These are phyloP conservation scores for Esteya vermicola DNA, from an alignment of 2,329 filamentous ascomycete genomes.

Conservation along the genomic window DNA sequence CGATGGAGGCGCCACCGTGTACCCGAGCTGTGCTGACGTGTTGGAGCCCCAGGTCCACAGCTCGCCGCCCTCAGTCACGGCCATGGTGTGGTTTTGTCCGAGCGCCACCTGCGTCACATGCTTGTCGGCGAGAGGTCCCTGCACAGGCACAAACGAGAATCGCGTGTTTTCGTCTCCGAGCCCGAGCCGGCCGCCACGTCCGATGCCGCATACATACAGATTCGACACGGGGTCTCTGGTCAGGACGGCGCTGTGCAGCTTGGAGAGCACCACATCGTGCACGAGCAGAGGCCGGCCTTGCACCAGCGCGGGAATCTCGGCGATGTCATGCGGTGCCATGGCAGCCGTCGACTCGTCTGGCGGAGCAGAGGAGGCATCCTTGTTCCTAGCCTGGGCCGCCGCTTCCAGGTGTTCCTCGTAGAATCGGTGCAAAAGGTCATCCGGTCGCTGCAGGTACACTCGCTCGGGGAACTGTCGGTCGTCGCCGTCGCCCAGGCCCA, in stretches of 20 bases:
- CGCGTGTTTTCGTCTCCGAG: slow-evolving; percentile 81
- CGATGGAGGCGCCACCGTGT: too few relatives aligned
- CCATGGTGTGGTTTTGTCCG: slow-evolving; percentile 83
- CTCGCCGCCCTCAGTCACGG: slow-evolving; percentile 72
- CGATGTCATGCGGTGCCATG: slow-evolving; percentile 13
- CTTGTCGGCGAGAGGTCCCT: slow-evolving; percentile 60
- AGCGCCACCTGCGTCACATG: slow-evolving; percentile 66
- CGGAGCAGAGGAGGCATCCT: too few relatives aligned
- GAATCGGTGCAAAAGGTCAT: slow-evolving; percentile 61
- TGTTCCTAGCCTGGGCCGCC: too few relatives aligned
- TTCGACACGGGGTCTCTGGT: slow-evolving; percentile 82
- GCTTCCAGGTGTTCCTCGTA: slow-evolving; percentile 51
- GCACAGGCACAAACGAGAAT: slow-evolving; percentile 73
- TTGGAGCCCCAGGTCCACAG: slow-evolving; percentile 94
- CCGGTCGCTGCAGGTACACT: slow-evolving; percentile 60
- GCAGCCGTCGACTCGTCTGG: background rate
- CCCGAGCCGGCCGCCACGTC: slow-evolving; percentile 76
- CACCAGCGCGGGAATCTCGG: slow-evolving; percentile 58
- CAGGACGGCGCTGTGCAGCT: slow-evolving; percentile 78
- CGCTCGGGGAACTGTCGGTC: slow-evolving; percentile 89
- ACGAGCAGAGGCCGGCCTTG: slow-evolving; percentile 59
- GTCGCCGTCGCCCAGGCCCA: slow-evolving; percentile 91
- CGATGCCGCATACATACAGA: slow-evolving; percentile 83
- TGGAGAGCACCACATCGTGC: slow-evolving; percentile 75
- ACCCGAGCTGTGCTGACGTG: slow-evolving; percentile 72